Percentiles rank a stretch among this genome's conserved stretches.
phyloP scores from a whole-genome alignment of 2,329 filamentous ascomycete species.

The Diaporthe destruens region DNA sequence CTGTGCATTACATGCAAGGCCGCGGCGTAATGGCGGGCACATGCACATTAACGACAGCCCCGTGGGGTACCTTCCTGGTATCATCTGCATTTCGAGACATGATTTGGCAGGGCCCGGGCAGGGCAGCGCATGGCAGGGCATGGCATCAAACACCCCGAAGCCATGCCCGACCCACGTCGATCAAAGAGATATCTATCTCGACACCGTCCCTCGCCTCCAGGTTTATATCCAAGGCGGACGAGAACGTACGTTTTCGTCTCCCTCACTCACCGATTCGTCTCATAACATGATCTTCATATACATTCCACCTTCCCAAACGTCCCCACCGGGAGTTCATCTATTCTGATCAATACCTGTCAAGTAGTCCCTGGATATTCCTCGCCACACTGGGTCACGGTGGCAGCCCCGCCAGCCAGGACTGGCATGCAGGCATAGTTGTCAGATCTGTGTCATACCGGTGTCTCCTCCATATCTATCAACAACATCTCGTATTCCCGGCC shows the following conservation, averaged over 20 bases:
- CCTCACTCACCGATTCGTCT: conserved; percentile 11
- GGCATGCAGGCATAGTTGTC: conserved; percentile 19
- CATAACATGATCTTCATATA: conserved; percentile 32
- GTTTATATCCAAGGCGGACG: neutral
- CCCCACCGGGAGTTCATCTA: conserved; percentile 22
- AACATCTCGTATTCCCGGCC: conserved; percentile 11
- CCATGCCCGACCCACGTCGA: conserved; percentile 13
- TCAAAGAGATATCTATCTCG: conserved; percentile 24
- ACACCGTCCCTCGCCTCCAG: conserved; percentile 9
- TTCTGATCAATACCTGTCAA: conserved; percentile 25
- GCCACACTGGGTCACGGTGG: neutral
- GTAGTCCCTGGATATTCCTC: conserved; percentile 8
- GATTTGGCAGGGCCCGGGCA: conserved; percentile 9
- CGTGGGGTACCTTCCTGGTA: conserved; percentile 27
- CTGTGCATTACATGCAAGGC: conserved; percentile 18
- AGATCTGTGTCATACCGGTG: conserved; percentile 28
- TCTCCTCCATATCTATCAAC: neutral
- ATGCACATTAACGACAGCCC: conserved; percentile 32
- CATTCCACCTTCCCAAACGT: conserved; percentile 26
- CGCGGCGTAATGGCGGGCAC: neutral
- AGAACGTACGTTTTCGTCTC: neutral
- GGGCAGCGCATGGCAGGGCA: neutral
- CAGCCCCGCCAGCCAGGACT: conserved; percentile 3
- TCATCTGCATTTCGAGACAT: conserved; percentile 30
- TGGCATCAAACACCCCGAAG: conserved; percentile 31